Percentiles rank a stretch among this genome's conserved stretches.
phyloP scores from a whole-genome alignment of 345 rosid genomes.

The Salix dunnii region DNA sequence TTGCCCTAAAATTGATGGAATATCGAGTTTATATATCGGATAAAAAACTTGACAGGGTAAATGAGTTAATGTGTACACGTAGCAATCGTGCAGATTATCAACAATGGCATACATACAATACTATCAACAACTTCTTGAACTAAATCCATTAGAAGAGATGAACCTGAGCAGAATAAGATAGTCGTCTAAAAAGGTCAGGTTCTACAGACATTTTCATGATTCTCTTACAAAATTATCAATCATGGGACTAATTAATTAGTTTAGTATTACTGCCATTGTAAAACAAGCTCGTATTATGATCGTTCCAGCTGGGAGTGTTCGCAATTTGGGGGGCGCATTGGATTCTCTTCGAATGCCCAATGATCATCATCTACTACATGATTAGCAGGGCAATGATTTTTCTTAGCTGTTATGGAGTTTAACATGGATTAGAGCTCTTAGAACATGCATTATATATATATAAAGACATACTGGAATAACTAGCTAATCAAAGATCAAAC shows the following conservation, averaged over 20 bases:
- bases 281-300: not conserved
- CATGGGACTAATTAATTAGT: not conserved
- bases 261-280: not conserved
- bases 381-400: not conserved
- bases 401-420: constrained; percentile 18
- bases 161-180: too few species aligned
- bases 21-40: too few species aligned
- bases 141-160: too few species aligned
- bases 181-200: too few species aligned
- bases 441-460: not conserved
- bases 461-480: not conserved
- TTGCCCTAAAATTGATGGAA: too few species aligned
- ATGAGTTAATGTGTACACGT: too few species aligned
- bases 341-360: constrained; percentile 29
- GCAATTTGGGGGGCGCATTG: constrained; percentile 22
- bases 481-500: constrained; percentile 7
- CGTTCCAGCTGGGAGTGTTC: constrained; percentile 25
- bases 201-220: too few species aligned
- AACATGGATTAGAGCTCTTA: not conserved
- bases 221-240: too few species aligned
- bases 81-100: too few species aligned
- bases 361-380: not conserved
- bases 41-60: too few species aligned
- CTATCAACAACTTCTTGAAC: too few species aligned
- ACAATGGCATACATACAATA: too few species aligned